Evolutionary conservation across 1,284 basidiomycete genomes (phyloP).

Genomic region (Puccinia novopanici): DNA sequence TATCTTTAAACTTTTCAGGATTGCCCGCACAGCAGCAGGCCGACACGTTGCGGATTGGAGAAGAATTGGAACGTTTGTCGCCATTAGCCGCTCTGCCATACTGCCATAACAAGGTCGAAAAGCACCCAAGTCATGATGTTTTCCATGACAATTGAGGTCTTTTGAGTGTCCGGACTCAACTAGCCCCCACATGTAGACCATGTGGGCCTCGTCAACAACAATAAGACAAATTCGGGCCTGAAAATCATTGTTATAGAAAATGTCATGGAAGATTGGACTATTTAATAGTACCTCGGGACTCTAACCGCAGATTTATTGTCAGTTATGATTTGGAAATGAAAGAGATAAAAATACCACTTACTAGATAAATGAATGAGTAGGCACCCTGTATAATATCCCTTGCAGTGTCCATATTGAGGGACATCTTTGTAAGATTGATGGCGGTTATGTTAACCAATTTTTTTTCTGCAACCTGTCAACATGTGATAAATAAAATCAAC

Average conservation of each 20-base stretch:
- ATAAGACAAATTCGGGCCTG: background rate
- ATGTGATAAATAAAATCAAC: background rate
- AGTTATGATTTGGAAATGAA: background rate
- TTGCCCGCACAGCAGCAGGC: background rate
- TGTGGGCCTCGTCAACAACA: slow-evolving; percentile 11
- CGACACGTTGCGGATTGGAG: background rate
- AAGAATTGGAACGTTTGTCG: background rate
- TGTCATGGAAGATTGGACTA: background rate
- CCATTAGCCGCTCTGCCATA: background rate
- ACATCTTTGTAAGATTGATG: background rate
- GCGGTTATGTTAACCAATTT: background rate
- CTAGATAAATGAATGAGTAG: background rate
- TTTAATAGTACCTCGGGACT: slow-evolving; percentile 13
- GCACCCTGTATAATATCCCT: background rate
- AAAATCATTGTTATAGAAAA: background rate
- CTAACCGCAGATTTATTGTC: background rate
- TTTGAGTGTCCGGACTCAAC: background rate
- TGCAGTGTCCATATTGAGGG: background rate
- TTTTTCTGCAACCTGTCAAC: slow-evolving; percentile 10
- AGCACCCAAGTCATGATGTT: background rate
- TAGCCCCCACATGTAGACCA: background rate
- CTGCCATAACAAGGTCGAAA: slow-evolving; percentile 18
- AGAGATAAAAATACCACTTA: background rate
- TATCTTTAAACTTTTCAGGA: background rate
- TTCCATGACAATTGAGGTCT: background rate